These are phyloP conservation scores for Cenchrus fungigraminus DNA, from an alignment of 176 grass and related monocot species.

Conservation along the genomic window DNA sequence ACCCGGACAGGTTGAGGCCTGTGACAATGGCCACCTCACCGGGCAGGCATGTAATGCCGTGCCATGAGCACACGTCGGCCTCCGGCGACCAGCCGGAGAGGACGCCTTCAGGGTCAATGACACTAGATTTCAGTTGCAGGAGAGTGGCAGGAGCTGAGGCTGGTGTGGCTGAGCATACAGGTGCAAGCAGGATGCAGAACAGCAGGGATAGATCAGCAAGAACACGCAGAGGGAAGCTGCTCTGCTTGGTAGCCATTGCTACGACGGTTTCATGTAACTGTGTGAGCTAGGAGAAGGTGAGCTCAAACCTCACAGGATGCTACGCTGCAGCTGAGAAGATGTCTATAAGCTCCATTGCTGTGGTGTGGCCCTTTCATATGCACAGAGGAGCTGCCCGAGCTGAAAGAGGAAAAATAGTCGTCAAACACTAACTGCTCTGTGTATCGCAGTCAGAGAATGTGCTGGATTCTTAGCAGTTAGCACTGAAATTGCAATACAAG, in stretches of 20 bases:
- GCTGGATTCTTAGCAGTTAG: conserved; percentile 35
- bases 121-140: conserved; percentile 63
- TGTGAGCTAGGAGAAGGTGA: conserved; percentile 13
- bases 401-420: conserved; percentile 19
- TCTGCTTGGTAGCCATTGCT: conserved; percentile 47
- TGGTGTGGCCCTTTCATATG: conserved; percentile 24
- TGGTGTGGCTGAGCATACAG: conserved; percentile 38
- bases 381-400: conserved; percentile 21
- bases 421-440: conserved; percentile 54
- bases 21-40: conserved; percentile 39
- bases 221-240: conserved; percentile 26
- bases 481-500: conserved; percentile 49
- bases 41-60: conserved; percentile 58
- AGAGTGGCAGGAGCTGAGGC: conserved; percentile 40
- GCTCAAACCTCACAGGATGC: conserved; percentile 35
- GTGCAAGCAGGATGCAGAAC: conserved; percentile 35
- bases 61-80: conserved; percentile 72
- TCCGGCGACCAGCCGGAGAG: conserved; percentile 66
- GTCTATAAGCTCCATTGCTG: conserved; percentile 37
- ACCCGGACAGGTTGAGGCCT: conserved; percentile 77
- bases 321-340: conserved; percentile 35
- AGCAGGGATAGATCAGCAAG: conserved; percentile 38
- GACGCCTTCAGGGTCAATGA: conserved; percentile 56
- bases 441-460: conserved; percentile 39
- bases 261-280: conserved; percentile 33